Evolutionary conservation across 176 grass and related monocot species (phyloP), one percentile per base, ranked within the genome.

Genomic region (Pharus latifolius): DNA sequence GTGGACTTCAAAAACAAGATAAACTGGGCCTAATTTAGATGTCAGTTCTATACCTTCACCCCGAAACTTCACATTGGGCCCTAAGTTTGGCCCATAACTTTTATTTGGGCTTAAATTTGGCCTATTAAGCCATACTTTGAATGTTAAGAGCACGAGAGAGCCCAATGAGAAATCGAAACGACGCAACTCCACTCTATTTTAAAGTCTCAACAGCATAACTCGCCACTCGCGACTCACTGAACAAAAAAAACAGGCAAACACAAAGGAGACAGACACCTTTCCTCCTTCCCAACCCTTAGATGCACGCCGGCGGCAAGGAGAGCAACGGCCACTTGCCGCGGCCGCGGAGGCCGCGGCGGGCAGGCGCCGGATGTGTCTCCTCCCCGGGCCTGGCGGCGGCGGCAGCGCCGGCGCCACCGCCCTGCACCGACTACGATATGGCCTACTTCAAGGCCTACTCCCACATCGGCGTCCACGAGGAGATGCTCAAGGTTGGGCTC

Each of bases 401-500:
- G 50, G 31, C 31, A 10, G 71, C 65, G 30, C 57, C 60, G 10
- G 32, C 57, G 4, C 83, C 81, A 49, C 89, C 83, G 23, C 89
- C 94, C 24, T 90, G 80, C 74, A 97, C 94, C 3, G 94, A 90
- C 67, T 92, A 85, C 79, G 94, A 97, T 69, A 10, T 85, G 28
- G 83, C 94, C 54, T 97, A 97, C 78, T 97, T 97, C 83, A 92
- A 87, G 55, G 89, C 89, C 23, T 97, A 97, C 74, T 87, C 89
- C 23, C 80, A 92, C 84, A 40, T 92, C 60, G 78, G 80, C 25
- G 94, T 97, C 55, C 94, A 97, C 72, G 94, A 97, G 82, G 94
- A 92, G 75, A 97, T 92, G 94, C 86, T 97, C 48, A 97, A 92
- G 86, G 94, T 96, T 48, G 5, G 32, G 14, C 34, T 11, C 38